Evolutionary conservation across 2,329 filamentous ascomycete genomes (phyloP), one percentile per base, ranked within the genome.

Genomic region (Microthyrium microscopicum): DNA sequence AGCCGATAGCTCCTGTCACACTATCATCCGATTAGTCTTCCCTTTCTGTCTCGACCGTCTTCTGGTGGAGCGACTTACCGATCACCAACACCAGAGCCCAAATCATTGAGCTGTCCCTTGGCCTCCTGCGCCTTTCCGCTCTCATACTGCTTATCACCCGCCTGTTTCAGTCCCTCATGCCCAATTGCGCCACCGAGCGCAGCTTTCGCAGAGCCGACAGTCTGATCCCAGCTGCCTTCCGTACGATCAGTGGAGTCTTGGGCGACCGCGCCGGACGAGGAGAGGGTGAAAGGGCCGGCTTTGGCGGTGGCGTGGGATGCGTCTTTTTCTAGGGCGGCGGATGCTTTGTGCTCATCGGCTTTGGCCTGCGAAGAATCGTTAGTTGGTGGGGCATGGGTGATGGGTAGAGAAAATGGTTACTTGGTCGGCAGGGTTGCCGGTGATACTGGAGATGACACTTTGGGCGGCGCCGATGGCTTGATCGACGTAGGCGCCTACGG

Each of bases 161-260:
- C 51, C 30, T 71, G 64, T 62, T 85, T 87, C 34, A 94, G 56
- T 21, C 62, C 66, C 57, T 89, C 77, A 41, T 70, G 73, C 39
- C 85, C 87, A 18, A 87, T 43, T 4, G 87, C 46, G 13, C 75
- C 74, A 37, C 87, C 87, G 1, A 89, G 4, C 74, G 62, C 53
- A 94, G 82, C 63, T 94, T 94, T 27, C 75, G 75, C 12, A 1
- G 77, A 70, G 33, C 85, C 87, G n/a, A 85, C 50, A 4, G 83
- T 92, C 60, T 94, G 85, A 61, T 93, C 82, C 74, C 78, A 91
- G 13, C 67, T 66, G 27, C 87, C 85, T 13, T 70, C 52, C 16
- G 66, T 60, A 42, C 84, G 80, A 52, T 87, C 64, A 8, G 74
- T 62, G 55, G 81, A 64, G 55, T 93, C 82, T 44, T 70, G 66